Base-by-base conservation (phyloP, 2,329 filamentous ascomycete species). In the Diaporthe eres region DNA sequence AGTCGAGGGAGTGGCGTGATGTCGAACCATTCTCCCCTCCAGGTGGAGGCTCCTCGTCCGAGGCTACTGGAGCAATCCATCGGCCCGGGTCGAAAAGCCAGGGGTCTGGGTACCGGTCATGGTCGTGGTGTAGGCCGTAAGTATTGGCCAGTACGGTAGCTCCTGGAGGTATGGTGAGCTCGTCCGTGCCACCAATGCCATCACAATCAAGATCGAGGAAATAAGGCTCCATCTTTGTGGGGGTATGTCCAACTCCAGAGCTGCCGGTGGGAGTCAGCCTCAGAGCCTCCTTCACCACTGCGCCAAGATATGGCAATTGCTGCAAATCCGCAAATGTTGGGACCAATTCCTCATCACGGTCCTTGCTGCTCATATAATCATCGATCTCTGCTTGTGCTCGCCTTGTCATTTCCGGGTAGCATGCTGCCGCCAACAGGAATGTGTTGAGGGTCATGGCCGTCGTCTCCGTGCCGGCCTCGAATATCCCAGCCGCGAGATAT, bases 371-470 rank as follows among this genome's bases (percentile, higher is more conserved):
- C 53, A 75, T 53, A 5, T 39, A 12, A 22, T 22, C 9, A 15
- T 77, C 74, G 13, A 77, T 73, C 42, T 75, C 75, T 15, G 44
- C 49, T 19, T 75, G 75, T 44, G 73, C 75, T 6, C 22, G 53
- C 31, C 19, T 60, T 5, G 42, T 67, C 25, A 39, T 37, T 15
- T 58, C 39, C 10, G 73, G 70, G 25, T 75, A 72, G 31, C 60
- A 75, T 28, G 75, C 75, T 12, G 75, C 70, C 1, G 73, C 75
- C 17, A 77, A 57, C 13, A 77, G 31, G 19, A 77, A 75, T 1
- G 75, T 75, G 55, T 75, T 31, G n/a, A 75, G 73, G 8, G 68
- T 77, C 75, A 77, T 75, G 34, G 75, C 75, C 6, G 75, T 77
- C 19, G 75, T 77, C 61, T 77, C 75, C 4, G 75, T 75, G 37